phyloP scores from a whole-genome alignment of 208 protist species.

The Trypanosoma cruzi region DNA sequence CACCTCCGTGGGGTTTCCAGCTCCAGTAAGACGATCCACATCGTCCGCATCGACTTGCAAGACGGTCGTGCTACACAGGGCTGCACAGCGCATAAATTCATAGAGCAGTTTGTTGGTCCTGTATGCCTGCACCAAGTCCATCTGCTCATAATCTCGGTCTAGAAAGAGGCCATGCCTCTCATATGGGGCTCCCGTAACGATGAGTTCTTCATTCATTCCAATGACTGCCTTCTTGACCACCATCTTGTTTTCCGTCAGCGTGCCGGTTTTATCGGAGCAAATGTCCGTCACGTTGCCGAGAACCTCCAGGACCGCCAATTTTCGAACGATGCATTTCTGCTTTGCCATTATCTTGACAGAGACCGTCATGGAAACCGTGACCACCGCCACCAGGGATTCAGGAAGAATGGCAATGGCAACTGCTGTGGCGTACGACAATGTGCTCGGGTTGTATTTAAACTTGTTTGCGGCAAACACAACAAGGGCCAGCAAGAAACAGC shows the following conservation, averaged over 20 bases:
- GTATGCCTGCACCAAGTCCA: conserved; percentile 48
- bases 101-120: conserved; percentile 47
- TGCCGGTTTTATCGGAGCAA: conserved; percentile 95
- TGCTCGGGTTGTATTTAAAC: conserved; percentile 59
- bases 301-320: conserved; percentile 86
- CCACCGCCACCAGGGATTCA: conserved; percentile 81
- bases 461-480: conserved; percentile 86
- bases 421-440: conserved; percentile 77
- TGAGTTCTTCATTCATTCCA: conserved; percentile 54
- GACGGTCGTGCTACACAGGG: conserved; percentile 78
- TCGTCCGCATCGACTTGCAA: conserved; percentile 64
- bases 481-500: conserved; percentile 70
- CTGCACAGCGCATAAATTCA: conserved; percentile 78
- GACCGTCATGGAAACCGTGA: conserved; percentile 88
- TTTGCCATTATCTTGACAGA: conserved; percentile 86
- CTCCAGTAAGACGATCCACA: conserved; percentile 63
- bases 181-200: conserved; percentile 77
- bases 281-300: conserved; percentile 92
- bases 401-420: conserved; percentile 91
- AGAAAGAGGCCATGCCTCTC: conserved; percentile 71
- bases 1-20: conserved; percentile 88
- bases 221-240: conserved; percentile 83
- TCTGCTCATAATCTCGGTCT: conserved; percentile 30
- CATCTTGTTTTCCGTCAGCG: conserved; percentile 95
- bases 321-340: conserved; percentile 85